These are phyloP conservation scores for Neodidymelliopsis sp. DNA, from an alignment of 2,329 filamentous ascomycete genomes.

Conservation along the genomic window DNA sequence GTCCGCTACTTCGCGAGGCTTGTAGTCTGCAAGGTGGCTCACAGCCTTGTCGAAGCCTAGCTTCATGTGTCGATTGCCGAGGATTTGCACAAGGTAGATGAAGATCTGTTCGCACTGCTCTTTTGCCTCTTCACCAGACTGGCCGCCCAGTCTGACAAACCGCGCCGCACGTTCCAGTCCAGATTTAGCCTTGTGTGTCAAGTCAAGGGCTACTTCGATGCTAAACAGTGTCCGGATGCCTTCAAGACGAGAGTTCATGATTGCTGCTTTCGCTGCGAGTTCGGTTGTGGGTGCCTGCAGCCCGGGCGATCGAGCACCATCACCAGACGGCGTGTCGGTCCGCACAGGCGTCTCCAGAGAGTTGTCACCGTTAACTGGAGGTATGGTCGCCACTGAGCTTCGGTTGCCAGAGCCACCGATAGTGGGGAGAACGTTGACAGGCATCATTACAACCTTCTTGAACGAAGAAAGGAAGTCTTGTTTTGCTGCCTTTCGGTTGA, in stretches of 20 bases:
- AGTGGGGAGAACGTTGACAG: slow-evolving; percentile 85
- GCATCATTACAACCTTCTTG: slow-evolving; percentile 99
- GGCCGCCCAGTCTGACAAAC: slow-evolving; percentile 81
- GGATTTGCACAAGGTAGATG: slow-evolving; percentile 79
- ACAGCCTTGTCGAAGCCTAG: slow-evolving; percentile 94
- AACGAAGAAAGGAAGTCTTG: slow-evolving; percentile 96
- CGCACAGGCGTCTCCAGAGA: slow-evolving; percentile 36
- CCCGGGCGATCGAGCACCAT: slow-evolving; percentile 48
- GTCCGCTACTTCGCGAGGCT: slow-evolving; percentile 80
- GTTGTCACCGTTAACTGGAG: slow-evolving; percentile 39
- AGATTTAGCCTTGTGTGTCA: slow-evolving; percentile 88
- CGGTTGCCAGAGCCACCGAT: slow-evolving; percentile 55
- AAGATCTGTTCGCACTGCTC: slow-evolving; percentile 93
- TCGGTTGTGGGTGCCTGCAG: slow-evolving; percentile 83
- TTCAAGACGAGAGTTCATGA: slow-evolving; percentile 94
- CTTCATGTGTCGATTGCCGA: slow-evolving; percentile 87
- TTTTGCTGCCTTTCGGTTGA: slow-evolving; percentile 94
- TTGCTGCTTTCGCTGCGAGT: slow-evolving; percentile 93
- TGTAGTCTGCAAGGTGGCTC: slow-evolving; percentile 87
- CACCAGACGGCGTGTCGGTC: slow-evolving; percentile 50
- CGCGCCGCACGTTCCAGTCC: slow-evolving; percentile 85
- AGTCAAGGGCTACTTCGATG: slow-evolving; percentile 88
- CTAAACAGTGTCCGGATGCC: slow-evolving; percentile 95
- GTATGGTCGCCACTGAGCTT: slow-evolving; percentile 41
- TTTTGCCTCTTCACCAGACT: slow-evolving; percentile 80